These are phyloP conservation scores for Alternaria sp. DNA, from an alignment of 2,329 filamentous ascomycete genomes.

Conservation along the genomic window DNA sequence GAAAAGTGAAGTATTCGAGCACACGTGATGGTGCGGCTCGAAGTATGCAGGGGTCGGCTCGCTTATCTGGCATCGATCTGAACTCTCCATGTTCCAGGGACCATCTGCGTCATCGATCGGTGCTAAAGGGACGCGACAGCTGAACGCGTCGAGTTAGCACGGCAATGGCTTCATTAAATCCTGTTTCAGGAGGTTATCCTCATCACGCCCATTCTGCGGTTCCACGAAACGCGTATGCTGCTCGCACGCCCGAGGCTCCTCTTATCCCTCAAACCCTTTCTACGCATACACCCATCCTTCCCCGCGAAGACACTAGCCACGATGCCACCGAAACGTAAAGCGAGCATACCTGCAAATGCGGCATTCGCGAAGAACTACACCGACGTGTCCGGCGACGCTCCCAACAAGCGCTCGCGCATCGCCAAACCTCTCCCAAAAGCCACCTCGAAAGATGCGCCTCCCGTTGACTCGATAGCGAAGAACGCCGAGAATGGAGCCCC, in stretches of 20 bases:
- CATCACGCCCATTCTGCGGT: background rate
- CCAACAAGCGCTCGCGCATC: constrained; percentile 48
- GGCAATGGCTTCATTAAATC: background rate
- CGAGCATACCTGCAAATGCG: constrained; percentile 40
- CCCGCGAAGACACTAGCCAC: background rate
- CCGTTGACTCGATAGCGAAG: constrained; percentile 12
- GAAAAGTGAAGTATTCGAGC: background rate
- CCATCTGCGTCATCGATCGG: constrained; percentile 41
- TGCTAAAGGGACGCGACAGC: constrained; percentile 15
- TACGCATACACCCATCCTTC: background rate
- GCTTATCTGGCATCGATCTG: constrained; percentile 33
- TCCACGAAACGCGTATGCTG: background rate
- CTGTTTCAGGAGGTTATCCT: background rate
- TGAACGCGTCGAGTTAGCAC: constrained; percentile 15
- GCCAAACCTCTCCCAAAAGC: constrained; percentile 38
- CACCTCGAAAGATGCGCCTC: constrained; percentile 21
- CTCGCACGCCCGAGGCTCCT: background rate
- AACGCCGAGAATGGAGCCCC: constrained; percentile 26
- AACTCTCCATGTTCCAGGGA: constrained; percentile 29
- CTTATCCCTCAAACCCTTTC: background rate
- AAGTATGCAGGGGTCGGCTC: constrained; percentile 16
- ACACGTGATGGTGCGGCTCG: background rate
- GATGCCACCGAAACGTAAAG: constrained; percentile 31
- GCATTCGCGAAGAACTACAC: constrained; percentile 42
- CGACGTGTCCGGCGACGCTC: constrained; percentile 39